Percentiles rank a stretch among this genome's conserved stretches.
Conservation (phyloP, 2,329 filamentous ascomycete genomes). For the Colletotrichum chrysophilum region DNA sequence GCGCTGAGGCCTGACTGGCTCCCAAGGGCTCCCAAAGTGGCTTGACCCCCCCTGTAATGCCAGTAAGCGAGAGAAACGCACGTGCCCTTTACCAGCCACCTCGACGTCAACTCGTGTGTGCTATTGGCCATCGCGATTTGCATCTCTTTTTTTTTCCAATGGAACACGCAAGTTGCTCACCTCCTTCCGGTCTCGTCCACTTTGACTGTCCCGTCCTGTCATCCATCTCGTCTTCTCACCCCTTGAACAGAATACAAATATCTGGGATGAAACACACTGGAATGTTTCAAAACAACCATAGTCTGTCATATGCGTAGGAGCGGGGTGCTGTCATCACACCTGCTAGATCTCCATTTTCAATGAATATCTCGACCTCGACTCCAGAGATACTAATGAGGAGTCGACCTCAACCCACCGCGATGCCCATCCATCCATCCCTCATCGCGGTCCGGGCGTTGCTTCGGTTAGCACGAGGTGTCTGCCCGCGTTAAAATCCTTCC, state of each 20-base stretch:
- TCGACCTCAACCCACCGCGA: neutral
- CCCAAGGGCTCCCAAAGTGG: neutral
- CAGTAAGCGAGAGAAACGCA: neutral
- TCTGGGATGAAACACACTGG: slow-evolving; percentile 12
- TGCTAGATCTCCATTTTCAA: neutral
- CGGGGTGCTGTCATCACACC: neutral
- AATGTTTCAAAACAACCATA: slow-evolving; percentile 21
- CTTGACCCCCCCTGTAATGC: neutral
- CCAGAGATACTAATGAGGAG: neutral
- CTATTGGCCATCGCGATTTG: neutral
- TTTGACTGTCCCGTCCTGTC: neutral
- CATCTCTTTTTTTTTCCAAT: neutral
- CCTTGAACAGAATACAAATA: neutral
- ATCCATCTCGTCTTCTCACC: neutral
- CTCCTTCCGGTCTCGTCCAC: neutral
- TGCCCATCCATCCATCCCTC: neutral
- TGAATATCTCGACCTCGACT: neutral
- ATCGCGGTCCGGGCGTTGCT: neutral
- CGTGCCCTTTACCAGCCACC: slow-evolving; percentile 18
- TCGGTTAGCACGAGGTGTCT: neutral
- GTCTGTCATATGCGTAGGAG: neutral
- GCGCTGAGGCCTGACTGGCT: neutral
- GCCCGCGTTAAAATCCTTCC: neutral
- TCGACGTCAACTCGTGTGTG: neutral
- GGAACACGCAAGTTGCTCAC: neutral